Evolutionary conservation across 2,329 filamentous ascomycete species (phyloP), one percentile per base, ranked within the genome.

Genomic region (Trichoderma koningii): DNA sequence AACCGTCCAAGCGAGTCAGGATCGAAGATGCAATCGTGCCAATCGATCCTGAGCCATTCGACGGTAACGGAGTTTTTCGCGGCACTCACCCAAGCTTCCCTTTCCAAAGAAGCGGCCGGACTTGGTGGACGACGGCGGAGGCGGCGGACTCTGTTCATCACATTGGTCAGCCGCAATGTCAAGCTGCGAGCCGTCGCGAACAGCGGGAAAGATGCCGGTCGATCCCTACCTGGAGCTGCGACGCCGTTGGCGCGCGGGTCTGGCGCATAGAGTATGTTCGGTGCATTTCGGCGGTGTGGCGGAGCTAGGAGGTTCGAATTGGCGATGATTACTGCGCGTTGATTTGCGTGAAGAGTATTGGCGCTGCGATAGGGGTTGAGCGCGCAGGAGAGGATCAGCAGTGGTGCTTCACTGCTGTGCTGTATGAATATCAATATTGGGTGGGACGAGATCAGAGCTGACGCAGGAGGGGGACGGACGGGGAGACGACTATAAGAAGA

Each of bases 181-280:
- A 30, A 4, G 50, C 38, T 17, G 38, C 38, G 55, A 23, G 47
- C 44, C 21, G 19, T n/a, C 19, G 21, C 21, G 19, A 34, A 21
- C 28, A 12, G 50, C 30, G 17, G 50, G 50, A 50, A 38, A n/a
- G 26, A 56, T 55, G 26, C 42, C 28, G 50, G 38, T 19, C 2
- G 28, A 23, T 56, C 51, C 78, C 68, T 74, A 87, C 85, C 77
- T 87, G 84, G 52, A 87, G 81, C 75, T 87, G 85, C 75, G 93
- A 96, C 75, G 95, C 95, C 70, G 95, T 99, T 55, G 95, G 95
- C 79, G 92, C 92, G 85, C 95, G 89, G 80, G 91, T 90, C 81
- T 96, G 91, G 89, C 95, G 93, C 95, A 97, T 96, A 74, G 93
- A 97, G 79, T 98, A 99, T 70, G 95, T 97, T 79, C 94, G 93